Percentiles rank a stretch among this genome's conserved stretches.
Conservation (phyloP, 2,329 filamentous ascomycete species). For the Claviceps sorghi region DNA sequence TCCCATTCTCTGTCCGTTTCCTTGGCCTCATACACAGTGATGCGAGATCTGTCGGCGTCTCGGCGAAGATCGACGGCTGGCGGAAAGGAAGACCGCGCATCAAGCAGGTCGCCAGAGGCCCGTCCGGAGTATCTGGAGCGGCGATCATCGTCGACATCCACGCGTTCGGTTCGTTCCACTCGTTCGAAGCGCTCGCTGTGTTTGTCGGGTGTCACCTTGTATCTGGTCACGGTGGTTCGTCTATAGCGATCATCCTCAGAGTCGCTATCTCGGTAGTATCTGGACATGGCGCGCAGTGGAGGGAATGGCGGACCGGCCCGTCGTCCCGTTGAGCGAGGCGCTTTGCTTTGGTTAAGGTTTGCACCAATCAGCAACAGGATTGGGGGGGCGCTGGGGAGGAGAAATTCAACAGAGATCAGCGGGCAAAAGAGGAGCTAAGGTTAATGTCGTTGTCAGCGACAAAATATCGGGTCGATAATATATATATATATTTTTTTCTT, state of each 20-base stretch:
- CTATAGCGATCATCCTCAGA: conserved; percentile 32
- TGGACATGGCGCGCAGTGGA: conserved; percentile 15
- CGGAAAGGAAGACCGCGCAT: conserved; percentile 25
- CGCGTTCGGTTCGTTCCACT: conserved; percentile 21
- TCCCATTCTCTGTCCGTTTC: conserved; percentile 29
- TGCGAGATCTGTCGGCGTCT: conserved; percentile 16
- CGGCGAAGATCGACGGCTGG: conserved; percentile 24
- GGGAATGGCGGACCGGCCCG: conserved; percentile 5
- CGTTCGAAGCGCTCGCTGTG: conserved; percentile 26
- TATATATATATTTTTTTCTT: no score
- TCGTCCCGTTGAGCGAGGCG: conserved; percentile 4
- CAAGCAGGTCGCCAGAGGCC: conserved; percentile 25
- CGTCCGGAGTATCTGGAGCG: conserved; percentile 31
- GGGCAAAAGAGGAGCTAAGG: background rate
- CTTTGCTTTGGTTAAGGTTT: conserved; percentile 1
- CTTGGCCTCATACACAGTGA: conserved; percentile 22
- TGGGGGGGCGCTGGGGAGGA: background rate
- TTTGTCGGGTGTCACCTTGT: conserved; percentile 32
- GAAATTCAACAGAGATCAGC: background rate
- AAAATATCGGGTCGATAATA: background rate
- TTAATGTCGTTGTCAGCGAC: background rate
- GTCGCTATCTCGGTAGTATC: conserved; percentile 21
- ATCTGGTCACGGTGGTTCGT: conserved; percentile 35
- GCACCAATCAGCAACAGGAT: background rate
- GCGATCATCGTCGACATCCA: conserved; percentile 31